Conservation (phyloP, 2,329 filamentous ascomycete species). For the Zelopaecilomyces penicillatus region DNA sequence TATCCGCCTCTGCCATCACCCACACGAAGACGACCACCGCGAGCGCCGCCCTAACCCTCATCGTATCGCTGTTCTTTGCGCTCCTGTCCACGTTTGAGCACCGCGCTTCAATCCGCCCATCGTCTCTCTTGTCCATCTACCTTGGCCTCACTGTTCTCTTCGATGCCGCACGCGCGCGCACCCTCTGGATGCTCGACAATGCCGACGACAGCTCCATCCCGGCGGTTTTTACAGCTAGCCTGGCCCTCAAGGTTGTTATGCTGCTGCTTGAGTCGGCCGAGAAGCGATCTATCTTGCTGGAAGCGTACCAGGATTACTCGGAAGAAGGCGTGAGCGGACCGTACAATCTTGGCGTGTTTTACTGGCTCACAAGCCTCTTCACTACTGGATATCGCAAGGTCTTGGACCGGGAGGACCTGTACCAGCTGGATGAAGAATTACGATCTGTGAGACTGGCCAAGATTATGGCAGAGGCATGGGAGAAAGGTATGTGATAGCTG, state of each 20-base stretch:
- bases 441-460: constrained; percentile 10
- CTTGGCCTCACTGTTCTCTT: constrained; percentile 10
- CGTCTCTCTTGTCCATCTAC: constrained; percentile 10
- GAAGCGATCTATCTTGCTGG: constrained; percentile 10
- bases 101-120: constrained; percentile 10
- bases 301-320: constrained; percentile 23
- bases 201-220: constrained; percentile 8
- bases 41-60: constrained; percentile 1
- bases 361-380: constrained; percentile 45
- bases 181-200: constrained; percentile 11
- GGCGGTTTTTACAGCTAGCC: constrained; percentile 9
- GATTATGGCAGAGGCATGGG: constrained; percentile 13
- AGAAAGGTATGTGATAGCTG: constrained; percentile 12
- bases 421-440: constrained; percentile 14
- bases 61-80: constrained; percentile 1
- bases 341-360: constrained; percentile 40
- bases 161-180: constrained; percentile 12
- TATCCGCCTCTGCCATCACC: background rate
- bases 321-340: constrained; percentile 40
- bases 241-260: constrained; percentile 11
- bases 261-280: constrained; percentile 12
- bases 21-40: constrained; percentile 1
- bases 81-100: constrained; percentile 6
- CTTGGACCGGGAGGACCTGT: constrained; percentile 30
- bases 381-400: constrained; percentile 17